Evolutionary conservation across 2,329 filamentous ascomycete species (phyloP).

Genomic region (Penicillium sp.): DNA sequence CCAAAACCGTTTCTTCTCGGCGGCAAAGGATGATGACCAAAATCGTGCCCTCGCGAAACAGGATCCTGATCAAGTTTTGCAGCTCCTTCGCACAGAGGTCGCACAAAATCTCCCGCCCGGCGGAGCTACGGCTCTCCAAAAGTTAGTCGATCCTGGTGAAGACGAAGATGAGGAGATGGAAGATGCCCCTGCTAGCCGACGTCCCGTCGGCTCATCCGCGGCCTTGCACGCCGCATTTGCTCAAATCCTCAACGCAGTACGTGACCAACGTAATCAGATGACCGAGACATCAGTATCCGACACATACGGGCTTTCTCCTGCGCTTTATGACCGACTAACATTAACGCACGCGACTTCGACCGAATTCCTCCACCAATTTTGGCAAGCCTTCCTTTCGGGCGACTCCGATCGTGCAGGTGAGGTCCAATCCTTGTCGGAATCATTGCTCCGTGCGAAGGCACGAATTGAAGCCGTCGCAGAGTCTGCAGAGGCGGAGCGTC

Average conservation of each 20-base stretch:
- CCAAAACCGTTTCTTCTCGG: conserved; percentile 77
- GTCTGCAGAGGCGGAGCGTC: conserved; percentile 74
- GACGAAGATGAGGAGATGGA: conserved; percentile 59
- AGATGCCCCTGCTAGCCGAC: conserved; percentile 39
- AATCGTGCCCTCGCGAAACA: conserved; percentile 66
- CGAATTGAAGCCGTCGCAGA: conserved; percentile 78
- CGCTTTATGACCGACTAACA: conserved; percentile 62
- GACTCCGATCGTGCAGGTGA: conserved; percentile 79
- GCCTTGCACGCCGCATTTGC: conserved; percentile 58
- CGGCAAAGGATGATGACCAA: conserved; percentile 45
- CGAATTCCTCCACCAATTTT: conserved; percentile 98
- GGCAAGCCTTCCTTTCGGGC: conserved; percentile 86
- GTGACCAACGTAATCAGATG: conserved; percentile 55
- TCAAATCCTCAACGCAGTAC: conserved; percentile 60
- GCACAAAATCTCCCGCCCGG: conserved; percentile 45
- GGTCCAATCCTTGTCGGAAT: conserved; percentile 77
- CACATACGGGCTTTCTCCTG: conserved; percentile 49
- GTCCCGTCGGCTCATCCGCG: conserved; percentile 66
- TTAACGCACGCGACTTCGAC: conserved; percentile 88
- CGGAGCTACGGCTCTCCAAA: conserved; percentile 68
- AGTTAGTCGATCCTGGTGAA: conserved; percentile 53
- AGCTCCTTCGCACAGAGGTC: conserved; percentile 64
- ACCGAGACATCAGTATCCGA: conserved; percentile 36
- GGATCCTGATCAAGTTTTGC: conserved; percentile 67
- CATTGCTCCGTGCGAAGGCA: conserved; percentile 71